Percentiles rank a stretch among this genome's conserved stretches.
Conservation (phyloP, 2,329 filamentous ascomycete species). For the Pyrenophora graminea region DNA sequence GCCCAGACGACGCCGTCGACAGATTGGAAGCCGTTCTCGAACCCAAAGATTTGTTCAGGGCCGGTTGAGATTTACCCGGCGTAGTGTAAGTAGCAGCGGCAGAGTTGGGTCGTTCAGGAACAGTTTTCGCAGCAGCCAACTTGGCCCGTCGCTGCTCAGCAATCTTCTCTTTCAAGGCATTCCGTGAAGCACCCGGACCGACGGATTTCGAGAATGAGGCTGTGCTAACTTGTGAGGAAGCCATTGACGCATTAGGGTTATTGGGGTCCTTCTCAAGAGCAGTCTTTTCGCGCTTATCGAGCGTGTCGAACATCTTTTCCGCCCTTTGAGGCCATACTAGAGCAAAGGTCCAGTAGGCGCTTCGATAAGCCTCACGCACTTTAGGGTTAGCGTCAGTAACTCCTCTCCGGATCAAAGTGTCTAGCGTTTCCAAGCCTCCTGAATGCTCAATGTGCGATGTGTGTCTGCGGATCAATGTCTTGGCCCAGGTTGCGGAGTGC, state of each 20-base stretch:
- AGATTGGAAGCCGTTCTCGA: conserved; percentile 35
- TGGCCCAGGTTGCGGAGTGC: conserved; percentile 81
- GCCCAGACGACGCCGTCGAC: conserved; percentile 35
- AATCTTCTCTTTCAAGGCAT: conserved; percentile 79
- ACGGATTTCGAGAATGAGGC: conserved; percentile 51
- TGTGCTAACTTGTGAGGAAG: conserved; percentile 55
- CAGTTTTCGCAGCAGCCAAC: conserved; percentile 47
- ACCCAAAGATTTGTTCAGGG: conserved; percentile 37
- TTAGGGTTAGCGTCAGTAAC: conserved; percentile 87
- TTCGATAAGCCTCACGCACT: conserved; percentile 83
- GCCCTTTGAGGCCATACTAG: conserved; percentile 77
- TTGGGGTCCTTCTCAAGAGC: conserved; percentile 80
- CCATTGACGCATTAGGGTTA: conserved; percentile 70
- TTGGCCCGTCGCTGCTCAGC: conserved; percentile 73
- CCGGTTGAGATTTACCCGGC: conserved; percentile 47
- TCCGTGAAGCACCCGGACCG: conserved; percentile 54
- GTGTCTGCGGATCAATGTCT: conserved; percentile 79
- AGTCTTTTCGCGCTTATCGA: conserved; percentile 79
- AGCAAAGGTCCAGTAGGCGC: conserved; percentile 84
- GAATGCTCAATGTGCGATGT: conserved; percentile 82
- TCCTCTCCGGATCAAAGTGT: conserved; percentile 87
- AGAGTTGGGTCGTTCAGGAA: conserved; percentile 61
- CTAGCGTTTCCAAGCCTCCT: conserved; percentile 79
- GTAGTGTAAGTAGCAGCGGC: conserved; percentile 60
- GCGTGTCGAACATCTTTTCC: conserved; percentile 73